phyloP scores from a whole-genome alignment of 225 moss, liverwort and hornwort species.

The Physcomitrium patens region DNA sequence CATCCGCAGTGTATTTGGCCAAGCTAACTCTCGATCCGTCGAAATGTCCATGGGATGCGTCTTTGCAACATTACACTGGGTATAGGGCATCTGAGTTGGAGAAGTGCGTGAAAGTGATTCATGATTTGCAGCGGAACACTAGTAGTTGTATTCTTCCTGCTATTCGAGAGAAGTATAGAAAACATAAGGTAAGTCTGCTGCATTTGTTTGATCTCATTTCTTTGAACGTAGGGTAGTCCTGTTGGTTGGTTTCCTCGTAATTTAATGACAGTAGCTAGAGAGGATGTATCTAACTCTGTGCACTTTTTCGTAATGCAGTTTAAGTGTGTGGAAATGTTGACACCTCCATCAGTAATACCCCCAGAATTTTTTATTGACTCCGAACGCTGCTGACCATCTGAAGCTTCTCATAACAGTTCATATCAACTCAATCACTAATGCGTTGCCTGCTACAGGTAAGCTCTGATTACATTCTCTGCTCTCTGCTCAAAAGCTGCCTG shows the following conservation, averaged over 20 bases:
- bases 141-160: constrained; percentile 63
- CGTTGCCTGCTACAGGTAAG: constrained; percentile 30
- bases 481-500: neutral
- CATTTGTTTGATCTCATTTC: no score
- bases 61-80: constrained; percentile 69
- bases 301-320: constrained; percentile 37
- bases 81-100: constrained; percentile 59
- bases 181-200: constrained; percentile 51
- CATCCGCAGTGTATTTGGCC: constrained; percentile 71
- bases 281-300: no score
- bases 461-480: neutral
- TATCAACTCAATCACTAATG: neutral
- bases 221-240: no score
- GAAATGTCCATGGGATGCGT: constrained; percentile 50
- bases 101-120: constrained; percentile 59
- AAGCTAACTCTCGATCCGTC: constrained; percentile 60
- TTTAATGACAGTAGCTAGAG: no score
- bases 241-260: no score
- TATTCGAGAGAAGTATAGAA: constrained; percentile 70
- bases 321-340: constrained; percentile 56
- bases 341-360: constrained; percentile 36
- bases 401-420: neutral
- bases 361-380: constrained; percentile 51
- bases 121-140: constrained; percentile 60
- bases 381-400: constrained; percentile 32